Evolutionary conservation across 1,284 basidiomycete species (phyloP), one percentile per base, ranked within the genome.

Genomic region (Pulveroboletus sp.): DNA sequence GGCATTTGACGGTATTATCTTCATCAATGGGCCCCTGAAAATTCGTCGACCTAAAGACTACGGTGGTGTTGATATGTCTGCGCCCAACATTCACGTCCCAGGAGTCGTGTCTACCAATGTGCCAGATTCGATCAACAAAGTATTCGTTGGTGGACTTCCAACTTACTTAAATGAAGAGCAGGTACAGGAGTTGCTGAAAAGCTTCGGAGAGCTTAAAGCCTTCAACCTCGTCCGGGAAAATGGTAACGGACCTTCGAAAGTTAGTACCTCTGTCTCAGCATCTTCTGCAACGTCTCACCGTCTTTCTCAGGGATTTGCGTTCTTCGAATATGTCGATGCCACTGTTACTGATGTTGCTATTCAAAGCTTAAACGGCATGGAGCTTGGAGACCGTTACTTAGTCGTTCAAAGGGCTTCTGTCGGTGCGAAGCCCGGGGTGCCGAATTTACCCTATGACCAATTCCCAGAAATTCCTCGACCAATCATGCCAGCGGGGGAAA

Each of bases 191-290:
- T 74, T 99, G 38, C 81, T 99, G 60, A 97, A 95, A 80, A 92
- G 90, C 68, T 99, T 99, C 71, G 97, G 97, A 59, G 96, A 99
- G 65, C 82, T 99, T 52, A 94, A 93, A 71, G 93, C 93, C 4
- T 99, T 99, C 84, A 98, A 99, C 70, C 82, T 99, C 56, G 96
- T 99, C 61, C 90, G 96, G 63, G 97, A 99, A 71, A 92, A 90
- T 60, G 88, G 89, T 50, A 92, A 87, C 56, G 92, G 91, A 42
- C 77, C 86, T 26, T 96, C 92, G n/a, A 98, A 97, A 82, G 94
- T 91, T 53, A 52, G 74, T 29, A 5, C 6, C 39, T 47, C 47
- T 24, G 50, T 33, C 60, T 38, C 20, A 4, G 3, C 7, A 20
- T 24, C 3, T 29, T 2, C 38, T 18, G 25, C 44, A 40, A 46